Conservation (phyloP, 345 rosid genomes). For the Boechera divaricarpa region DNA sequence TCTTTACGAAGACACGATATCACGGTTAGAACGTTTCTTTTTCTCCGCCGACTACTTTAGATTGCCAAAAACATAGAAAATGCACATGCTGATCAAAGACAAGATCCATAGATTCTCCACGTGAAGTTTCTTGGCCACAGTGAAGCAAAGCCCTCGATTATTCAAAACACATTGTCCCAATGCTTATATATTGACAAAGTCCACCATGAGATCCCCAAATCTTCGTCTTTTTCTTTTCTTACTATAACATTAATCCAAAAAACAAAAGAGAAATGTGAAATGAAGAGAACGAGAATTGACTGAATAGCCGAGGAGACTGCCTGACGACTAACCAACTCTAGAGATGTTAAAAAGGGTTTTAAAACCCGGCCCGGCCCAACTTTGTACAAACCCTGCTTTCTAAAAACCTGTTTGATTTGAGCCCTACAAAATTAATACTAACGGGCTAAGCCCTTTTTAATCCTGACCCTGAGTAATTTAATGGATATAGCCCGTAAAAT, state of each 20-base stretch:
- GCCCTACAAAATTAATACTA: no score
- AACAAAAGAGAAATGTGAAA: constrained; percentile 24
- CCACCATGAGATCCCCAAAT: constrained; percentile 16
- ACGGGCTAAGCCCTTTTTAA: no score
- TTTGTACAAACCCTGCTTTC: no score
- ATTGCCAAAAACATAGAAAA: constrained; percentile 18
- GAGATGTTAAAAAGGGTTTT: no score
- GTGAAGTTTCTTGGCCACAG: constrained; percentile 42
- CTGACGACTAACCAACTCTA: constrained; percentile 27
- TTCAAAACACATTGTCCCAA: constrained; percentile 26
- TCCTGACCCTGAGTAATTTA: no score
- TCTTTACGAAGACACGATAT: constrained; percentile 5
- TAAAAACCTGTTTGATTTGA: no score
- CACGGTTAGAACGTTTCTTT: neutral
- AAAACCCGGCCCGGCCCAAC: no score
- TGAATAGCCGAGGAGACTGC: constrained; percentile 50
- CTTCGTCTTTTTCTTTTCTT: neutral
- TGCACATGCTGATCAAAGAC: constrained; percentile 37
- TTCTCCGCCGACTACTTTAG: constrained; percentile 1
- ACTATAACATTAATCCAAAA: neutral
- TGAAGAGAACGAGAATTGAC: constrained; percentile 40
- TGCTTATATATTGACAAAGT: constrained; percentile 33
- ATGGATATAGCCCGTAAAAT: no score
- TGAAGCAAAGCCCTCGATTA: constrained; percentile 27
- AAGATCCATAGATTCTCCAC: constrained; percentile 40